Evolutionary conservation across 1,139 yeast species (phyloP), one percentile per base, ranked within the genome.

Genomic region (Pichia sp.): DNA sequence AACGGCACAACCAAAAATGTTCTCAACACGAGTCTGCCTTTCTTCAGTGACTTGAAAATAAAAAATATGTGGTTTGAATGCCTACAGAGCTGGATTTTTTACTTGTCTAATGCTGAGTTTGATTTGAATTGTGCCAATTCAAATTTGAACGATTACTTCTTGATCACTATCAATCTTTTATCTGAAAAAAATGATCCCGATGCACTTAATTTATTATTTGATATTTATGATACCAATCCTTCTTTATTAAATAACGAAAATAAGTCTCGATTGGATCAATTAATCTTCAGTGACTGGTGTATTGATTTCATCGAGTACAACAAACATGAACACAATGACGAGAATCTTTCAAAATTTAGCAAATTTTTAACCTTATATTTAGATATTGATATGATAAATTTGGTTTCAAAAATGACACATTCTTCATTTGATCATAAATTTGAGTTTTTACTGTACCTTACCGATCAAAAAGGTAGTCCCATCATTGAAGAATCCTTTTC

Each of bases 401-500:
- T 82, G 10, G 68, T 80, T 16, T 64, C 72, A 41, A 67, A 70
- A 41, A 57, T 83, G 10, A 60, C 69, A 8, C 65, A 72, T 26
- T 67, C 67, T 5, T 56, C 58, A 4, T 65, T 66, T 35, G 67
- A 66, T 36, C 61, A 64, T 27, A 70, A 75, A 37, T 59, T 82
- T 16, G 67, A 71, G 11, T 66, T 75, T n/a, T 61, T 85, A 10
- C 52, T 83, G 29, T 69, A 68, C 37, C 62, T 88, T 42, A 77
- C 95, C 0, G 71, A 73, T 44, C 72, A 75, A 42, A 81, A 82
- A 0, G 80, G 83, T 1, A 55, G 64, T 4, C 85, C 95, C 0
- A 70, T 82, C 1, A 64, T 69, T 0, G 90, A 86, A 29, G 96
- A 90, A 58, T 65, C 65, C 16, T 66, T 85, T 10, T 82, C 95